Evolutionary conservation across 164 flowering plant species (phyloP), one percentile per base, ranked within the genome.

Genomic region (Liquidambar formosana): DNA sequence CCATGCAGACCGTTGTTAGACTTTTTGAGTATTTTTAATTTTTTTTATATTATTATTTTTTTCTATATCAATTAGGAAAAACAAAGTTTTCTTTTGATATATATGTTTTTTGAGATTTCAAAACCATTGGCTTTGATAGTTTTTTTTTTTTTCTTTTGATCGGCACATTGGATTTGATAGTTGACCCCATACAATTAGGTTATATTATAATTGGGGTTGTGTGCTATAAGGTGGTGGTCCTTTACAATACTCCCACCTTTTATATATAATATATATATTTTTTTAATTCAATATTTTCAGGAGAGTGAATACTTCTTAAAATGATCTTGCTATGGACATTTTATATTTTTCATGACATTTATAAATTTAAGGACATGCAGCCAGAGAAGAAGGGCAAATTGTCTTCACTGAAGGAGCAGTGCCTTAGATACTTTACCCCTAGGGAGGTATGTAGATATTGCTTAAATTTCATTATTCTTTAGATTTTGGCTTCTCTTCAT

Each of bases 381-480:
- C 79, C 81, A 66, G 61, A 73, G 53, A 67, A 54, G 46, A 76
- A 78, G 72, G 88, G 67, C 73, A 86, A 88, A 66, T 62, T 48
- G 25, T 49, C 79, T 27, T 71, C 87, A 13, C 49, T 90, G 77
- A 74, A 76, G 78, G 88, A 84, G 73, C 89, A 82, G 56, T 60
- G 84, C 48, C 94, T 95, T 68, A 83, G 97, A 84, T 95, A 89
- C 78, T 95, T 95, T 66, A 95, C 99, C 33, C 99, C 99, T 15
- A 88, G 92, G 65, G 99, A 95, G 97, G 98, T 94, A 75, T 49
- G 67, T 61, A 44, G 38, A 41, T 66, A 28, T 47, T 59, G 15
- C 25, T 8, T 66, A 25, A 19, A 9, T 46, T 44, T 68, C 4
- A 10, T 62, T 28, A 14, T 16, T 8, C 41, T 57, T 22, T 18